Percentiles rank a stretch among this genome's conserved stretches.
Conservation (phyloP, 495 filamentous ascomycete species). For the Friedmanniomyces simplex region DNA sequence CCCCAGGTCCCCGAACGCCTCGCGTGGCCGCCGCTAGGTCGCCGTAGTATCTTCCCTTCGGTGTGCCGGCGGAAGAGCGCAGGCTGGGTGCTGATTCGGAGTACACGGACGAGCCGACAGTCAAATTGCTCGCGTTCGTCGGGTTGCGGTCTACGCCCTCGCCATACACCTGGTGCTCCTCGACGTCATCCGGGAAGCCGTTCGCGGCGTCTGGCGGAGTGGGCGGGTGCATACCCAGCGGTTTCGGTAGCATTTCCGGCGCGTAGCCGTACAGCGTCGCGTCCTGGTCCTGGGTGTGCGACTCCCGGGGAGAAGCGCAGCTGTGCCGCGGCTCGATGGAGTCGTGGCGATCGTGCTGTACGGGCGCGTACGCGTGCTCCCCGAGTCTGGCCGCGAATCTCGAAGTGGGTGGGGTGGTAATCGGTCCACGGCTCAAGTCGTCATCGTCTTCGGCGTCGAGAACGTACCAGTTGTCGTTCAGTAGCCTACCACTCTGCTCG, state of each 20-base stretch:
- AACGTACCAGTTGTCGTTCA: constrained; percentile 24
- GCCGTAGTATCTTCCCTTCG: constrained; percentile 33
- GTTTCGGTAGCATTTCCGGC: constrained; percentile 1
- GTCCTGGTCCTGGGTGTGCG: neutral
- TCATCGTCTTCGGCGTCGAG: constrained; percentile 15
- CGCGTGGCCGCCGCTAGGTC: constrained; percentile 31
- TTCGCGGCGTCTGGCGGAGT: constrained; percentile 9
- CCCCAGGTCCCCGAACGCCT: constrained; percentile 16
- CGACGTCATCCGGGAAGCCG: neutral
- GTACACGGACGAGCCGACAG: neutral
- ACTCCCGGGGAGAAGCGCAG: neutral
- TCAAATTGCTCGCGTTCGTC: constrained; percentile 2
- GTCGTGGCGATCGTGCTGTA: constrained; percentile 13
- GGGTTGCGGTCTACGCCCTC: constrained; percentile 10
- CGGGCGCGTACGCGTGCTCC: neutral
- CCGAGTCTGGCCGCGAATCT: neutral
- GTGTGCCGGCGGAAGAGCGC: constrained; percentile 19
- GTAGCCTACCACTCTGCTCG: constrained; percentile 15
- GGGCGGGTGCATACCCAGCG: constrained; percentile 23
- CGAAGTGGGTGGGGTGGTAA: neutral
- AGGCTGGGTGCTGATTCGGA: constrained; percentile 11
- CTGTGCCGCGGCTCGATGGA: neutral
- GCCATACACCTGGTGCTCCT: constrained; percentile 1
- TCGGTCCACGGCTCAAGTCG: neutral
- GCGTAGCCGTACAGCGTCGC: neutral